phyloP scores from a whole-genome alignment of 768 basidiomycete genomes.

The Tulasnella sp. region DNA sequence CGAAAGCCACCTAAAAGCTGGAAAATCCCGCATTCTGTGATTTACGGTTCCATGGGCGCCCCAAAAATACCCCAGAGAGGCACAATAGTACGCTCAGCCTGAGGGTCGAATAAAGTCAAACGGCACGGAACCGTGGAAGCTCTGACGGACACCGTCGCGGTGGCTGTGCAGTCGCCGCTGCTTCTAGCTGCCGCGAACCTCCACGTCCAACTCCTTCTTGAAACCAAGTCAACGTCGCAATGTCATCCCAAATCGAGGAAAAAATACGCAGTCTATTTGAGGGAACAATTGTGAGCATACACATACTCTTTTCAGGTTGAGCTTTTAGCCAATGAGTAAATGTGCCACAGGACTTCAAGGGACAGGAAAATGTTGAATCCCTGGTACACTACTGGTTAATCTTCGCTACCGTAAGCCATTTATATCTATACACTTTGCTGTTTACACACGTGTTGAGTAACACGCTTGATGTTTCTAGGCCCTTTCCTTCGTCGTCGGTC shows the following conservation, averaged over 20 bases:
- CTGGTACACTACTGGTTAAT: constrained; percentile 3
- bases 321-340: background rate
- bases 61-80: background rate
- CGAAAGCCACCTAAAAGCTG: background rate
- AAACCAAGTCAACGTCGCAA: background rate
- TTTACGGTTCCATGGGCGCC: background rate
- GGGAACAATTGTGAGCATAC: constrained; percentile 2
- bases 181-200: background rate
- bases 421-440: background rate
- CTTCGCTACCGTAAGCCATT: background rate
- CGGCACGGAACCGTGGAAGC: background rate
- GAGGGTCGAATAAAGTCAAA: background rate
- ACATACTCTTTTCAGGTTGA: background rate
- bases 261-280: background rate
- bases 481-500: constrained; percentile 8
- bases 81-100: background rate
- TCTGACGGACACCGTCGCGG: background rate
- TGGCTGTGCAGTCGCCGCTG: background rate
- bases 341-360: constrained; percentile 10
- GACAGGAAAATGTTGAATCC: constrained; percentile 1
- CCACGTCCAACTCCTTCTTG: background rate
- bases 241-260: background rate
- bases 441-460: background rate
- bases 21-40: background rate
- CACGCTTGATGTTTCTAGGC: background rate